Percentiles rank a stretch among this genome's conserved stretches.
Conservation (phyloP, 805 yeast species). For the Tetrapisispora phaffii region DNA sequence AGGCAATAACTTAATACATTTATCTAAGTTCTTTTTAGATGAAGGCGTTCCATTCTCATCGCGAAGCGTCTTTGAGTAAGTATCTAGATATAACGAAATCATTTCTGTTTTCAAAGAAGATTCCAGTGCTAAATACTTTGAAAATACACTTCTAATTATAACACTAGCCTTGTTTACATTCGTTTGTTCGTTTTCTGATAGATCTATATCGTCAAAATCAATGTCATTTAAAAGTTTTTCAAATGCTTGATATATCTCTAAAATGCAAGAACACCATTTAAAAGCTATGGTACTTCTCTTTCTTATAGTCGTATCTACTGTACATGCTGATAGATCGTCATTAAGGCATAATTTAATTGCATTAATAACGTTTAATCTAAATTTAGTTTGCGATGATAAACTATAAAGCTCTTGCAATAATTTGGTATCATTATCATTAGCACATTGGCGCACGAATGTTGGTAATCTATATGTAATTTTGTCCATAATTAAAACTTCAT, state of each 20-base stretch:
- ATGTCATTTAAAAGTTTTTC: constrained; percentile 38
- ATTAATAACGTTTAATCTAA: constrained; percentile 8
- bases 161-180: neutral
- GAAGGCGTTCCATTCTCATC: constrained; percentile 32
- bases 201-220: constrained; percentile 38
- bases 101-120: constrained; percentile 40
- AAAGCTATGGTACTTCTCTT: constrained; percentile 44
- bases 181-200: neutral
- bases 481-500: constrained; percentile 18
- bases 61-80: constrained; percentile 40
- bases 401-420: constrained; percentile 12
- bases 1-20: constrained; percentile 53
- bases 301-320: constrained; percentile 16
- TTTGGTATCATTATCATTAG: constrained; percentile 6
- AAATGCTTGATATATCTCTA: constrained; percentile 43
- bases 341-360: constrained; percentile 11
- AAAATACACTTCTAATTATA: constrained; percentile 42
- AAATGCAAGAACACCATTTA: constrained; percentile 54
- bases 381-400: constrained; percentile 11
- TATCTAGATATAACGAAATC: constrained; percentile 49
- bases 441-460: constrained; percentile 7
- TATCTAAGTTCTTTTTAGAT: constrained; percentile 36
- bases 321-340: constrained; percentile 10
- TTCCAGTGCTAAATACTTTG: constrained; percentile 46
- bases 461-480: constrained; percentile 8